phyloP scores from a whole-genome alignment of 768 basidiomycete genomes.

The Coprinopsis sp. region DNA sequence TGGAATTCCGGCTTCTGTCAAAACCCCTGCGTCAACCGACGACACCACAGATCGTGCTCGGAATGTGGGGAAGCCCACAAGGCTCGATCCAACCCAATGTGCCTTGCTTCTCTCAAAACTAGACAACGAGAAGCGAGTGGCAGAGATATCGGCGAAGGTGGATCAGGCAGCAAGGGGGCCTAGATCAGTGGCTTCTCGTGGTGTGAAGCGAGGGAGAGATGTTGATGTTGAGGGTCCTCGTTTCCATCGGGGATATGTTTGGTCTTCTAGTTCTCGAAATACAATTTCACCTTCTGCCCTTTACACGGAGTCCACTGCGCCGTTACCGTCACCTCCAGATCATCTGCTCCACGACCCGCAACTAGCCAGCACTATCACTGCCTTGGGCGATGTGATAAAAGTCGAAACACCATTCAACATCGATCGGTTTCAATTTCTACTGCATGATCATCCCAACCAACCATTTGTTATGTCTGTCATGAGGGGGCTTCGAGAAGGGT shows the following conservation, averaged over 20 bases:
- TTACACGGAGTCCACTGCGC: background rate
- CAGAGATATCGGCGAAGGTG: background rate
- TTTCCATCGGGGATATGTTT: background rate
- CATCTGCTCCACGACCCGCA: background rate
- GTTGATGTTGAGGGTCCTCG: background rate
- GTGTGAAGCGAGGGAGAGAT: background rate
- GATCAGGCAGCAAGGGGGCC: background rate
- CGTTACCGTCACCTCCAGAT: background rate
- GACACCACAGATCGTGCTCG: background rate
- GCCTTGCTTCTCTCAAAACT: background rate
- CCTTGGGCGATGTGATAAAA: constrained; percentile 19
- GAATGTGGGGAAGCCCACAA: background rate
- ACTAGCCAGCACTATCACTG: constrained; percentile 7
- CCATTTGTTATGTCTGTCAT: constrained; percentile 24
- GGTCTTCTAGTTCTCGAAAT: background rate
- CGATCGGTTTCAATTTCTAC: constrained; percentile 6
- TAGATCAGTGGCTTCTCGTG: background rate
- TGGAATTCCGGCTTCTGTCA: background rate
- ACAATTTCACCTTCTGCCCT: background rate
- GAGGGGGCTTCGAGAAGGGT: constrained; percentile 21
- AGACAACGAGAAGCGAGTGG: background rate
- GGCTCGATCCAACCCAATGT: background rate
- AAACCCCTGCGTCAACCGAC: background rate
- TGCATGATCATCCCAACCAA: constrained; percentile 22
- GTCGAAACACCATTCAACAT: constrained; percentile 2